Evolutionary conservation across 345 rosid species (phyloP), one percentile per base, ranked within the genome.

Genomic region (Diplotaxis tenuifolia): DNA sequence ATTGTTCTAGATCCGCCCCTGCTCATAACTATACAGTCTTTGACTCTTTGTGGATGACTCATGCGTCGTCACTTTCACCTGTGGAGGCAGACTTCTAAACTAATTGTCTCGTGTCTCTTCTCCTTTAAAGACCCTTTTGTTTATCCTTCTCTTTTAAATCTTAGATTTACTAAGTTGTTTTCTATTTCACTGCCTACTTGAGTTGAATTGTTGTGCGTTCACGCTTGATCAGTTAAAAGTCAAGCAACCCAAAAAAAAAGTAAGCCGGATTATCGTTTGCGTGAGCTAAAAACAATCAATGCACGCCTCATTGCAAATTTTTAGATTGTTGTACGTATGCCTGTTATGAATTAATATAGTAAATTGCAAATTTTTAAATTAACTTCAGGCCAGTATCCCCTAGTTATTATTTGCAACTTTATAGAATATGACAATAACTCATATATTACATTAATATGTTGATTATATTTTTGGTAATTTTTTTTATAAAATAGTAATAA

Each of bases 41-140:
- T n/a, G n/a, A n/a, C n/a, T n/a, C n/a, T n/a, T 25, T 25, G 28
- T 25, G 28, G 28, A 25, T 25, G 28, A 25, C 4, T 25, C 28
- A 25, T 25, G 28, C 28, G 4, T 25, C 28, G 28, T 25, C 28
- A 25, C 28, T 25, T 25, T 2, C 28, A 25, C 28, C 28, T 25
- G 28, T 25, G 28, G 28, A 19, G 88, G 94, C 56, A 75, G 90
- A 71, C 14, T 86, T 62, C 53, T 22, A 16, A 15, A 42, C 71
- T 16, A 45, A 31, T 14, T 21, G 3, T 55, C 64, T 50, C 77
- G 12, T 61, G 64, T 42, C 45, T 36, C 42, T n/a, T n/a, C n/a
- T 38, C 45, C 6, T 18, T 52, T 28, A 8, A 36, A 27, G 0
- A 73, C 12, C 42, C 38, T 40, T 67, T 58, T 58, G 21, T 58